Base-by-base conservation (phyloP, 768 basidiomycete genomes). In the Suillus cothurnatus region DNA sequence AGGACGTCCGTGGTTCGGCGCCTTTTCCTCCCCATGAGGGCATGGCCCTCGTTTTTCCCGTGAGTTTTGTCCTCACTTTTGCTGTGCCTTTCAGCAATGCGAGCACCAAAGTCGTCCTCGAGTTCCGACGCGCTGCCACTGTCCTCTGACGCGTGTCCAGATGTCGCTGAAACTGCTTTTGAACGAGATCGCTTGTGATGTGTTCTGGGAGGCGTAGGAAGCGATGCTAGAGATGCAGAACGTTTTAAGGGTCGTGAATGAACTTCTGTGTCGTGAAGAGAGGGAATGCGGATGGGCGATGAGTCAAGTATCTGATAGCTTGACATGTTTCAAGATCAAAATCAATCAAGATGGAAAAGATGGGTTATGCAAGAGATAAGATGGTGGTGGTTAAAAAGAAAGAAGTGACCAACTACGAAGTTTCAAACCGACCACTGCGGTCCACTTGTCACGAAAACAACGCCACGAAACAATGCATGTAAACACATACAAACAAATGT, bases 191-290 rank as follows among this genome's bases (percentile, higher is more conserved):
- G 81, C 66, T 82, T 87, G 64, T 84, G 80, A 58, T 78, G 81
- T 9, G 88, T 89, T 34, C 85, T 77, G 0, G 89, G 89, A 26
- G 89, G 89, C 0, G 89, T 91, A 43, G 88, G 88, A 28, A 91
- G 80, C 5, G 87, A 87, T 36, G 84, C 85, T 49, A 81, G 81
- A 21, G 89, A 90, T 31, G 88, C 85, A 21, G 87, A 87, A 26
- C 88, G 86, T 75, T 89, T 89, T 57, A 88, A 78, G 19, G 81
- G 78, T 47, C 79, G 81, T 45, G 70, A 59, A 1, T 52, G 65
- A 21, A 66, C 60, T 47, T 65, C 66, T 49, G 63, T 59, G 61
- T 67, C 61, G 67, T 63, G 71, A 62, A 63, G 4, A 52, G 65
- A 53, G 26, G 68, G 68, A 21, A 62, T 58, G 39, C 49, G 67